A percentile compares a stretch with the other conserved stretches of the same genome.
Evolutionary conservation across 768 basidiomycete species (phyloP).

Genomic region (Lentinula guzmanii): DNA sequence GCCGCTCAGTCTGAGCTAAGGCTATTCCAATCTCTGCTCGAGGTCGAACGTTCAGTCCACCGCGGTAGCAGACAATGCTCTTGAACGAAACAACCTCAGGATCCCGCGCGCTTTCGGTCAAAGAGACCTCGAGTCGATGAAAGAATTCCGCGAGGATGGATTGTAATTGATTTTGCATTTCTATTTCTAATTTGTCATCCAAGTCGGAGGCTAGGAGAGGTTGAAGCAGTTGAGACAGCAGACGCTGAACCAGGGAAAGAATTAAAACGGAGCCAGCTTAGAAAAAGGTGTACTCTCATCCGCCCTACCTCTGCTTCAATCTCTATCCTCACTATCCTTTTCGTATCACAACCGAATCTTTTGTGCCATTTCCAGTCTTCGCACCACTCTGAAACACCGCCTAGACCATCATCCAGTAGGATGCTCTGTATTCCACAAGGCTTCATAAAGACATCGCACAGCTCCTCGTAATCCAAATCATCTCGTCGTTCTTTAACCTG

Average conservation of each 20-base stretch:
- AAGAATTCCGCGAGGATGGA: background rate
- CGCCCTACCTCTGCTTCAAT: conserved; percentile 57
- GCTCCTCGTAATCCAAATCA: conserved; percentile 41
- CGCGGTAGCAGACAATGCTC: conserved; percentile 72
- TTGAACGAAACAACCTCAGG: conserved; percentile 62
- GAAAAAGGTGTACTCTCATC: conserved; percentile 5
- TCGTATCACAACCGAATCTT: conserved; percentile 45
- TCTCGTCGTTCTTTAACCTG: conserved; percentile 44
- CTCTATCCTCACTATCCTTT: conserved; percentile 66
- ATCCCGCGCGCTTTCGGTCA: conserved; percentile 36
- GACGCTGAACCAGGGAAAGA: background rate
- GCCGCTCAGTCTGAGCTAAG: conserved; percentile 13
- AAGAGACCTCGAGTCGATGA: conserved; percentile 20
- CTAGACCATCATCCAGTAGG: conserved; percentile 70
- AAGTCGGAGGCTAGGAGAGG: background rate
- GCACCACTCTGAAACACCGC: conserved; percentile 36
- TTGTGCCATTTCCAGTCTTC: conserved; percentile 60
- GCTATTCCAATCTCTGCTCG: conserved; percentile 16
- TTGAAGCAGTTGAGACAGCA: background rate
- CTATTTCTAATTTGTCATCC: too few relatives aligned
- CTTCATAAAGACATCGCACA: conserved; percentile 53
- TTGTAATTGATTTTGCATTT: background rate
- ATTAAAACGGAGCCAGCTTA: conserved; percentile 4
- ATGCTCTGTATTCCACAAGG: conserved; percentile 59
- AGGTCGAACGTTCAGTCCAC: conserved; percentile 53